Conservation (phyloP, 225 moss, liverwort and hornwort species). For the Sphagnum tenellum region DNA sequence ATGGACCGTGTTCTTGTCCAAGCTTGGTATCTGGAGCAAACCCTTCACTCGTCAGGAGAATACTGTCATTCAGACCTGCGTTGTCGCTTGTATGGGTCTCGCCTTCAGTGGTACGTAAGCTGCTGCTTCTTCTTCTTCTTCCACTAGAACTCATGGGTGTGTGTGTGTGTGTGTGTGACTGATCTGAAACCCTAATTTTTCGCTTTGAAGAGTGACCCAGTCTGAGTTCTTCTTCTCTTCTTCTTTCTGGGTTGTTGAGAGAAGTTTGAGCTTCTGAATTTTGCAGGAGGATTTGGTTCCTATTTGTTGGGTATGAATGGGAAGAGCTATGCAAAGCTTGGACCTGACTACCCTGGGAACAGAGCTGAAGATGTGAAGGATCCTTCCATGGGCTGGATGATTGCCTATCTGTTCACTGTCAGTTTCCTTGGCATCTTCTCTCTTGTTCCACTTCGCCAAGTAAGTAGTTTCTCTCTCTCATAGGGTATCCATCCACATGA, state of each 20-base stretch:
- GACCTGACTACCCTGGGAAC: constrained; percentile 32
- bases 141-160: neutral
- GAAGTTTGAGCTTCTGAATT: neutral
- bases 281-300: constrained; percentile 68
- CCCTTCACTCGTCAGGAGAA: constrained; percentile 98
- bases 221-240: too few species aligned
- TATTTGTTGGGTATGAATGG: constrained; percentile 65
- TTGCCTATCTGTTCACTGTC: constrained; percentile 27
- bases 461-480: constrained; percentile 35
- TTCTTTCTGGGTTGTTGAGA: neutral
- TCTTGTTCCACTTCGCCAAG: constrained; percentile 57
- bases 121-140: too few species aligned
- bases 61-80: constrained; percentile 91
- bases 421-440: constrained; percentile 83
- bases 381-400: constrained; percentile 64
- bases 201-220: too few species aligned
- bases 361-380: constrained; percentile 32
- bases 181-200: too few species aligned
- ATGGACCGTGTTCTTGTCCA: constrained; percentile 26
- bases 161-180: too few species aligned
- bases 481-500: too few species aligned
- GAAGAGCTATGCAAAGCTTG: constrained; percentile 6
- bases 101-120: constrained; percentile 66
- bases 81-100: constrained; percentile 76
- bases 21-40: constrained; percentile 35